These are phyloP conservation scores for Ustilaginoidea virens DNA, from an alignment of 2,329 filamentous ascomycete genomes.

Conservation along the genomic window DNA sequence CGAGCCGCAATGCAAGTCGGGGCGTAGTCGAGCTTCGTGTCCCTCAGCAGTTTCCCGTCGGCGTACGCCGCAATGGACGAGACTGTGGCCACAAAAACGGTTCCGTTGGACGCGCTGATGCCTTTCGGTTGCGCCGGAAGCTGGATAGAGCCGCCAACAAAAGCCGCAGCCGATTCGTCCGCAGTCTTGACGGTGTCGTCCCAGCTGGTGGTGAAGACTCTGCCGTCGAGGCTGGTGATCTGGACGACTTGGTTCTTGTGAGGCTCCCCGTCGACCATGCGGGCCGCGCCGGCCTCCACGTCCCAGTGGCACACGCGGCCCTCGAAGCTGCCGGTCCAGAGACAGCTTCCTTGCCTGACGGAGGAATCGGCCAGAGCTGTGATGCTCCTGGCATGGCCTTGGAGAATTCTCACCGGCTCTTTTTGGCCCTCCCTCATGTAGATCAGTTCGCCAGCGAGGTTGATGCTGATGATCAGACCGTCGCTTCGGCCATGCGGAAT, in stretches of 20 bases:
- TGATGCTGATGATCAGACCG: constrained; percentile 78
- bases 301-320: constrained; percentile 81
- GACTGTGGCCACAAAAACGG: constrained; percentile 42
- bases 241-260: constrained; percentile 80
- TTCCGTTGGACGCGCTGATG: constrained; percentile 37
- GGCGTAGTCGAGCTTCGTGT: constrained; percentile 42
- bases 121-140: constrained; percentile 71
- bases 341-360: constrained; percentile 41
- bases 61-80: constrained; percentile 37
- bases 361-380: constrained; percentile 45
- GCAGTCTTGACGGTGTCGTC: constrained; percentile 78
- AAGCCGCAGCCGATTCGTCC: constrained; percentile 60
- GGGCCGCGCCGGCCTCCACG: constrained; percentile 48
- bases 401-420: constrained; percentile 55
- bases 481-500: constrained; percentile 74
- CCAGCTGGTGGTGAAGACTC: constrained; percentile 82
- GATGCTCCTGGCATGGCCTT: constrained; percentile 84
- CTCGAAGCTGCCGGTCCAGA: constrained; percentile 88
- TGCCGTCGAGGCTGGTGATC: constrained; percentile 45
- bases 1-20: constrained; percentile 59
- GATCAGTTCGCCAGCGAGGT: constrained; percentile 75
- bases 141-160: constrained; percentile 51
- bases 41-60: constrained; percentile 44
- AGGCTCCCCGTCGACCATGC: constrained; percentile 59
- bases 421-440: constrained; percentile 64